Percentiles rank a stretch among this genome's conserved stretches.
These are phyloP conservation scores for Obba rivulosa DNA, from an alignment of 768 basidiomycete species.

Conservation along the genomic window DNA sequence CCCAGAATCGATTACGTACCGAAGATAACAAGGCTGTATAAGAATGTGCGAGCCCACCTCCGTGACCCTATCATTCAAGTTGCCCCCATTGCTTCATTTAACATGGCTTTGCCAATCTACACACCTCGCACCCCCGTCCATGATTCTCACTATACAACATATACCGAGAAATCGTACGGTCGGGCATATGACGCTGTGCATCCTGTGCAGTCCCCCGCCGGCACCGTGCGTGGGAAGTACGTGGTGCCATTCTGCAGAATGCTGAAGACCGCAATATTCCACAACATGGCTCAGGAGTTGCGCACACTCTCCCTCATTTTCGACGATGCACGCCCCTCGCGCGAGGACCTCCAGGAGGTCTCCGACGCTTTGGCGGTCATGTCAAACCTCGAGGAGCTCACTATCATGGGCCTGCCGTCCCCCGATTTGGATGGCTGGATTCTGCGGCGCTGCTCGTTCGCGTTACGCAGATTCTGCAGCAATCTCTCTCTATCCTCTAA, in stretches of 20 bases:
- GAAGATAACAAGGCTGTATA: too few relatives aligned
- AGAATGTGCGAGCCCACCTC: too few relatives aligned
- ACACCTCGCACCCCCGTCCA: too few relatives aligned
- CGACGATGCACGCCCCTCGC: not conserved
- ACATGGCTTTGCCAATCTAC: too few relatives aligned
- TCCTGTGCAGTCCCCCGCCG: not conserved
- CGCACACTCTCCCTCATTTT: constrained; percentile 1
- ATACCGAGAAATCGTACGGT: too few relatives aligned
- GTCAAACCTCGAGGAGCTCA: constrained; percentile 2
- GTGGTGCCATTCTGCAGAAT: constrained; percentile 3
- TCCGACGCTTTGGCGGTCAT: not conserved
- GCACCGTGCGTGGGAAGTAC: not conserved
- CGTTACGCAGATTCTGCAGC: not conserved
- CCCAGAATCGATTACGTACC: too few relatives aligned
- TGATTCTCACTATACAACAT: too few relatives aligned
- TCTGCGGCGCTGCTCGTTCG: constrained; percentile 1
- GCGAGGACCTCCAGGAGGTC: not conserved
- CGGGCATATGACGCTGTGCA: too few relatives aligned
- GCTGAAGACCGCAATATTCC: not conserved
- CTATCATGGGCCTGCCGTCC: constrained; percentile 3
- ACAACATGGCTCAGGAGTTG: not conserved
- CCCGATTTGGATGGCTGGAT: constrained; percentile 9
- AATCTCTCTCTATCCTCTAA: constrained; percentile 4
- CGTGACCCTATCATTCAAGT: too few relatives aligned
- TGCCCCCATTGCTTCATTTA: too few relatives aligned